phyloP scores from a whole-genome alignment of 129 eudicot genomes.

The Flaveria robusta region DNA sequence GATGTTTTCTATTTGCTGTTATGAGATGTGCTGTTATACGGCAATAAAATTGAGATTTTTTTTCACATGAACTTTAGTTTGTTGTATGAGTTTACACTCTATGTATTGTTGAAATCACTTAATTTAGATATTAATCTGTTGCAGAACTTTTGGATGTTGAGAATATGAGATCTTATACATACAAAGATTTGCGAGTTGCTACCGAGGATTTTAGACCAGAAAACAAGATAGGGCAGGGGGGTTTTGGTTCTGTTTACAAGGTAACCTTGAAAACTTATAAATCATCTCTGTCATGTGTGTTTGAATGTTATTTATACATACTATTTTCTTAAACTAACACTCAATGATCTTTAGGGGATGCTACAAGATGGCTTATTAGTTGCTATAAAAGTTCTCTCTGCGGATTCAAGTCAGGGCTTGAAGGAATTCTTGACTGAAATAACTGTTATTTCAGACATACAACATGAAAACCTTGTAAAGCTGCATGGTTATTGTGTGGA shows the following conservation, averaged over 20 bases:
- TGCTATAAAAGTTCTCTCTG: conserved; percentile 81
- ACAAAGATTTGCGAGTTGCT: conserved; percentile 64
- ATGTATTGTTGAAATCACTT: conserved; percentile 22
- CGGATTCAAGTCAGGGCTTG: conserved; percentile 76
- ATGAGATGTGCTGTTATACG: neutral
- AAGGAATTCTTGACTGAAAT: conserved; percentile 77
- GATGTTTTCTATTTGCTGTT: neutral
- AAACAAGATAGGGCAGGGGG: conserved; percentile 86
- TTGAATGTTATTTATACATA: conserved; percentile 6
- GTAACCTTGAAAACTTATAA: conserved; percentile 31
- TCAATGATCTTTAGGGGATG: conserved; percentile 51
- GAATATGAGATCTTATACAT: conserved; percentile 53
- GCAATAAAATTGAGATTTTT: neutral
- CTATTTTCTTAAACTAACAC: conserved; percentile 9
- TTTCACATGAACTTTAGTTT: neutral
- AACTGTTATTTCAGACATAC: conserved; percentile 57
- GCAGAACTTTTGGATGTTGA: conserved; percentile 61
- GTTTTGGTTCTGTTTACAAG: conserved; percentile 92
- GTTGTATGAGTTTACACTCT: neutral
- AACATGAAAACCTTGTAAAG: conserved; percentile 84
- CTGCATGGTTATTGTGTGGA: conserved; percentile 85
- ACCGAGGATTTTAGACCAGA: conserved; percentile 54
- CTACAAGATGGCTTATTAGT: conserved; percentile 66
- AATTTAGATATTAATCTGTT: conserved; percentile 23
- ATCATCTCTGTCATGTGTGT: conserved; percentile 5